These are phyloP conservation scores for Ephemerocybe angulata DNA, from an alignment of 768 basidiomycete genomes.

Conservation along the genomic window DNA sequence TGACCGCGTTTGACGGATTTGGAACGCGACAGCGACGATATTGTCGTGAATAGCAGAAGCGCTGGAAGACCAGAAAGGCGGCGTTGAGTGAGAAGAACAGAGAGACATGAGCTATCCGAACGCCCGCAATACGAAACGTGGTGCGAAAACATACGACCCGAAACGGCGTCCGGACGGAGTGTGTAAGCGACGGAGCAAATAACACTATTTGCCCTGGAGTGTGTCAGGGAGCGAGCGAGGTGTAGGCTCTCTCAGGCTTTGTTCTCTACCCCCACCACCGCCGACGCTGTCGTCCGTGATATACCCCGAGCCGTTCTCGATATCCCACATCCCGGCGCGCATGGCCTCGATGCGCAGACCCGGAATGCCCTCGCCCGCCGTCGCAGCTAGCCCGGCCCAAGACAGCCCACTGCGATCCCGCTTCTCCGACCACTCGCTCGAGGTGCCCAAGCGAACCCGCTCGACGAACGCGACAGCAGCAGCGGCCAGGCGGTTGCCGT, in stretches of 20 bases:
- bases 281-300: constrained; percentile 6
- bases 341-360: constrained; percentile 29
- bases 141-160: no score
- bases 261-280: constrained; percentile 12
- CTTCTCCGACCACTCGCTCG: constrained; percentile 48
- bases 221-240: not conserved
- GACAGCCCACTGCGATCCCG: constrained; percentile 47
- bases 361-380: constrained; percentile 31
- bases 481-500: constrained; percentile 25
- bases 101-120: no score
- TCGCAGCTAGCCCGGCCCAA: constrained; percentile 32
- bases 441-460: constrained; percentile 6
- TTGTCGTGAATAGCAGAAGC: not conserved
- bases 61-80: no score
- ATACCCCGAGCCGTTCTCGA: constrained; percentile 15
- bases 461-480: not conserved
- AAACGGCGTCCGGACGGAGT: not conserved
- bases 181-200: not conserved
- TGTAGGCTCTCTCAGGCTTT: constrained; percentile 13
- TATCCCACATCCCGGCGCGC: constrained; percentile 10
- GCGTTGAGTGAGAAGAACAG: constrained; percentile 6
- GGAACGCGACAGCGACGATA: not conserved
- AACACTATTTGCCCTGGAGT: constrained; percentile 13
- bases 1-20: constrained; percentile 2
- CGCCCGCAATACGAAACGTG: no score